Base-by-base conservation (phyloP, 1,139 yeast species). In the Protomyces macrosporus region DNA sequence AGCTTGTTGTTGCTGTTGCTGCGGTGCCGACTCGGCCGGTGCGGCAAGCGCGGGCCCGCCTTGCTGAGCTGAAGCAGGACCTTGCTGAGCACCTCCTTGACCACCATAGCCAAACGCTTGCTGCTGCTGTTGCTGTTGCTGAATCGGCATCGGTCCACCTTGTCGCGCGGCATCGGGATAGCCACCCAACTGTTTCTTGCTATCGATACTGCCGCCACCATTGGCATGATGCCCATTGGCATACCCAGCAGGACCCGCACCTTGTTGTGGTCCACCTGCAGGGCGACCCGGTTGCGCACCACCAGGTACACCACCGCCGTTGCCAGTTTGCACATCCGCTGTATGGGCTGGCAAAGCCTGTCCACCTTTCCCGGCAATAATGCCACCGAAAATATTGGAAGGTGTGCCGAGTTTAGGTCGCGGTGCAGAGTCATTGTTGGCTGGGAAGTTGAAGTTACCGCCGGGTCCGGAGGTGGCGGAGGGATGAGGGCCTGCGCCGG, bases 341-440 rank as follows among this genome's bases (percentile, higher is more conserved):
- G 71, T 73, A 37, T 71, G 67, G 16, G 48, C 48, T n/a, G 48
- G 48, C 23, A 42, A 42, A 36, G 74, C 69, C 56, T 75, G 70
- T 40, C 73, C 74, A 57, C 70, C 67, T 56, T 72, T 74, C 65
- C 76, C 77, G 60, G 75, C 68, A 71, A 74, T 72, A 56, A 73
- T 69, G 5, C 74, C 75, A 33, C 74, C 74, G 68, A 73, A 74
- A 39, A 71, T 74, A 55, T 71, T 72, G 50, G 72, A 66, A 7
- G 74, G 71, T 45, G 73, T 75, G 55, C 72, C 73, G 36, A 72
- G 67, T n/a, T 72, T 65, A 7, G 73, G 75, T 16, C 72, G 75
- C 45, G 66, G 60, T 64, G 69, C 71, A 65, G 64, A 66, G 69
- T 30, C 59, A 60, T 68, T 71, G 35, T 72, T 71, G 5, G 70